Conservation (phyloP, 208 protist species). For the Trypanosoma avium region DNA sequence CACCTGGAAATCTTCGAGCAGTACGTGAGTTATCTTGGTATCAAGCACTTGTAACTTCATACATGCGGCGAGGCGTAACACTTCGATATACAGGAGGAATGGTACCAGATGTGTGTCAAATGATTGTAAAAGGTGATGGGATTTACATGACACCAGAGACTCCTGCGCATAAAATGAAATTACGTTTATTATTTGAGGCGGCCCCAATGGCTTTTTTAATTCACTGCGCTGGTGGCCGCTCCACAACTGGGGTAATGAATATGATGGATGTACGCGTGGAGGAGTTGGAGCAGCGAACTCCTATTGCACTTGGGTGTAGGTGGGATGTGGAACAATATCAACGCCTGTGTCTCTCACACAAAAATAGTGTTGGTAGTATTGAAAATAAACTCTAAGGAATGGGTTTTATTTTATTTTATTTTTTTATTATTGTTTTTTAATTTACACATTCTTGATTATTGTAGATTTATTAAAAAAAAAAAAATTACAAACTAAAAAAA, state of each 20-base stretch:
- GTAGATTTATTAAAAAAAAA: too few relatives aligned
- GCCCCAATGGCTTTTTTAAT: slow-evolving; percentile 56
- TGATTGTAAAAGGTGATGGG: slow-evolving; percentile 48
- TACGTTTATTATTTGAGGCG: slow-evolving; percentile 91
- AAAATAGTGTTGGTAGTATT: neutral
- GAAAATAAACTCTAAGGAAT: too few relatives aligned
- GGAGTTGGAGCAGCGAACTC: slow-evolving; percentile 23
- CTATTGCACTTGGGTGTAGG: slow-evolving; percentile 28
- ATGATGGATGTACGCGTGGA: slow-evolving; percentile 29
- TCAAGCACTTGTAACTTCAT: slow-evolving; percentile 11
- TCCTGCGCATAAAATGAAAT: slow-evolving; percentile 80
- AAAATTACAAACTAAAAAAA: too few relatives aligned
- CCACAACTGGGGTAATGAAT: slow-evolving; percentile 40
- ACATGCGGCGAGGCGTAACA: slow-evolving; percentile 19
- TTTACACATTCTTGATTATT: too few relatives aligned
- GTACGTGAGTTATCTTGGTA: slow-evolving; percentile 22
- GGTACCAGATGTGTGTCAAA: slow-evolving; percentile 42
- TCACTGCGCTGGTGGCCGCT: slow-evolving; percentile 45
- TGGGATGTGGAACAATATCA: slow-evolving; percentile 33
- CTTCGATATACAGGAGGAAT: slow-evolving; percentile 41
- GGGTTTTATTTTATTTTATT: too few relatives aligned
- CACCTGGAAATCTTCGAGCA: slow-evolving; percentile 36
- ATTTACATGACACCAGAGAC: slow-evolving; percentile 90
- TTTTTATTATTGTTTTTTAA: too few relatives aligned
- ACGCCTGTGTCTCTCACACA: slow-evolving; percentile 11